Percentiles rank a stretch among this genome's conserved stretches.
These are phyloP conservation scores for Eragrostis tef DNA, from an alignment of 202 grass and related monocot genomes.

Conservation along the genomic window DNA sequence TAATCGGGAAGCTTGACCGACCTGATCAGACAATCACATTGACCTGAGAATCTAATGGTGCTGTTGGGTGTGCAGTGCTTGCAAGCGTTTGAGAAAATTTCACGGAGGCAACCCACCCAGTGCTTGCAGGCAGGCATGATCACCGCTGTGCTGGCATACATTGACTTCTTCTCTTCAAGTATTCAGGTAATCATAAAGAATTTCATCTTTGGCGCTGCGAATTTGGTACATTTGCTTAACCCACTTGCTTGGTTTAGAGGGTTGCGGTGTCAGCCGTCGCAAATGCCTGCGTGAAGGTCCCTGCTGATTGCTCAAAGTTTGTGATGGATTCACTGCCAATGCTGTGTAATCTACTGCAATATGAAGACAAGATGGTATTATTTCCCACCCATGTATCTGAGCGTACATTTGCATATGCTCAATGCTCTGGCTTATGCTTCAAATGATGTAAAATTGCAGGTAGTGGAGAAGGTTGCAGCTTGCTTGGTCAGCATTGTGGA, in stretches of 20 bases:
- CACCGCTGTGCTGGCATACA: constrained; percentile 58
- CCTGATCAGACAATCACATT: constrained; percentile 39
- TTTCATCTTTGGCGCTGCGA: background rate
- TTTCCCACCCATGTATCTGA: constrained; percentile 27
- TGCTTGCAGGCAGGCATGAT: constrained; percentile 87
- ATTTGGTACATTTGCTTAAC: constrained; percentile 41
- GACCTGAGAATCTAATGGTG: constrained; percentile 13
- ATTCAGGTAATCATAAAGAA: constrained; percentile 58
- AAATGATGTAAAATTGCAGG: constrained; percentile 53
- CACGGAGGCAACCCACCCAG: constrained; percentile 55
- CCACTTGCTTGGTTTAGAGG: constrained; percentile 59
- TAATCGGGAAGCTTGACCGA: constrained; percentile 28
- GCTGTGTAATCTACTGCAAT: constrained; percentile 82
- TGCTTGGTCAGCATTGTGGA: constrained; percentile 77
- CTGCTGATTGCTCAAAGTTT: constrained; percentile 62
- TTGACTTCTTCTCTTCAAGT: constrained; percentile 88
- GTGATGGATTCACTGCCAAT: constrained; percentile 70
- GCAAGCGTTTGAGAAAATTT: constrained; percentile 98
- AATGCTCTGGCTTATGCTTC: constrained; percentile 44
- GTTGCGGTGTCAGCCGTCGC: constrained; percentile 73
- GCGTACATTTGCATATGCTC: constrained; percentile 20
- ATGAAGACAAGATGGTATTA: constrained; percentile 67
- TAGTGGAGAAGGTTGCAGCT: constrained; percentile 72
- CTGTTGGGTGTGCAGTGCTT: constrained; percentile 55
- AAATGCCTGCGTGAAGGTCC: constrained; percentile 75